Base-by-base conservation (phyloP, 129 eudicot species). In the Calendula officinalis region DNA sequence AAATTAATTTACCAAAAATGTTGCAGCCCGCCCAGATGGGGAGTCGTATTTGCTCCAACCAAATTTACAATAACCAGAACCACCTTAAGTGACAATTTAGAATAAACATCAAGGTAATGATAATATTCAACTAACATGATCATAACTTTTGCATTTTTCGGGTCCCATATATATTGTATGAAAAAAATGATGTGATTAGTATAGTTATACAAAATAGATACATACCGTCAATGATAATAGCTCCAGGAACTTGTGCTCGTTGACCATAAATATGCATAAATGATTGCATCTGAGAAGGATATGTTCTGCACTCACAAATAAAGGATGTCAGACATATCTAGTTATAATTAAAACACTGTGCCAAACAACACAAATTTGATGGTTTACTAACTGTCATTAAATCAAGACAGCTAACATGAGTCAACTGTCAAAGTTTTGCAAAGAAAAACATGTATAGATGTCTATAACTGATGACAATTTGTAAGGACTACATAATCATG, bases 11-110 rank as follows among this genome's bases (percentile, higher is more conserved):
- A 83, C 98, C 94, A 88, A 80, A 74, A 88, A 86, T 41, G 99
- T 88, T 35, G 97, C 89, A 6, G 95, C 85, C 7, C 87, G 77
- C 22, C 95, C 99, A 54, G 96, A 94, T 67, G 99, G 96, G 63
- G 82, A 61, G 12, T 66, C 67, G 56, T 88, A 85, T 80, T 85
- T 88, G 91, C 97, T 94, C 97, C 95, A 94, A 53, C 99, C 99
- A 75, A 71, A 94, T 79, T 94, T 88, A 82, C 87, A 85, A 72
- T 88, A 94, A 30, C 99, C 99, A 13, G 99, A 94, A 65, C 99
- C 99, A 73, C 99, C 99, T 94, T 50, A 34, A 32, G 36, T 11
- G 13, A 70, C 32, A 30, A 3, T 46, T 62, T 8, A 45, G 60
- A 13, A 17, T 64, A 35, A 27, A 53, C 49, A 37, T 50, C 37